A percentile compares a stretch with the other conserved stretches of the same genome.
Conservation (phyloP, 768 basidiomycete species). For the Gloeopeniophorella convolvens region DNA sequence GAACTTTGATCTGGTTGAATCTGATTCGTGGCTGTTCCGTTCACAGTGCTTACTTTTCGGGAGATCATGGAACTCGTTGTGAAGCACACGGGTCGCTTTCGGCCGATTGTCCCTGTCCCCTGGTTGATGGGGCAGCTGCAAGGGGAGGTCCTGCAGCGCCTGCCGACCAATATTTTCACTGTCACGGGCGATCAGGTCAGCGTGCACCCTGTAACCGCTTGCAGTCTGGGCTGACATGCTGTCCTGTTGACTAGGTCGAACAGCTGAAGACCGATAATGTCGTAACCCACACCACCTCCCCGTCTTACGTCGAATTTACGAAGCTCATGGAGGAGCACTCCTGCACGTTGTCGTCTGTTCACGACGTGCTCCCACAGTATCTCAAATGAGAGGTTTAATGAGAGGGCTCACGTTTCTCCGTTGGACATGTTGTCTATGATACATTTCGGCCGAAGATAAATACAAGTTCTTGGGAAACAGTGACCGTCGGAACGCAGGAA, state of each 20-base stretch:
- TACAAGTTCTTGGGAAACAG: too few species aligned
- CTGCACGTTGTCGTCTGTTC: conserved; percentile 23
- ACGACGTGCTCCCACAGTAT: conserved; percentile 23
- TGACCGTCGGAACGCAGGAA: too few species aligned
- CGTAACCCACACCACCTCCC: conserved; percentile 30
- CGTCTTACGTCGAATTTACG: conserved; percentile 26
- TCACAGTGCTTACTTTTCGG: conserved; percentile 56
- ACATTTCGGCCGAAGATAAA: too few species aligned
- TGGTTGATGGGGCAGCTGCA: conserved; percentile 59
- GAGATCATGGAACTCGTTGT: conserved; percentile 63
- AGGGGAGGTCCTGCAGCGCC: conserved; percentile 53
- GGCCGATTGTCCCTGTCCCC: conserved; percentile 60
- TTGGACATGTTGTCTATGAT: too few species aligned
- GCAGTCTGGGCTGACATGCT: background rate
- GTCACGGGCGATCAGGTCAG: conserved; percentile 69
- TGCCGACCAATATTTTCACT: conserved; percentile 62
- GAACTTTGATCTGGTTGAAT: conserved; percentile 23
- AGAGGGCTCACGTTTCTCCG: too few species aligned
- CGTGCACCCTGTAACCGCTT: too few species aligned
- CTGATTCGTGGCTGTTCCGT: too few species aligned
- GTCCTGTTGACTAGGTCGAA: conserved; percentile 37
- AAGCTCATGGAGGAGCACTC: conserved; percentile 26
- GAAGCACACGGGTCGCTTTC: conserved; percentile 41
- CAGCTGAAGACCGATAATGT: conserved; percentile 59
- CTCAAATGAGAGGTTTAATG: background rate